Percentiles rank a stretch among this genome's conserved stretches.
Evolutionary conservation across 2,329 filamentous ascomycete species (phyloP).

Genomic region (Exophiala calicioides): DNA sequence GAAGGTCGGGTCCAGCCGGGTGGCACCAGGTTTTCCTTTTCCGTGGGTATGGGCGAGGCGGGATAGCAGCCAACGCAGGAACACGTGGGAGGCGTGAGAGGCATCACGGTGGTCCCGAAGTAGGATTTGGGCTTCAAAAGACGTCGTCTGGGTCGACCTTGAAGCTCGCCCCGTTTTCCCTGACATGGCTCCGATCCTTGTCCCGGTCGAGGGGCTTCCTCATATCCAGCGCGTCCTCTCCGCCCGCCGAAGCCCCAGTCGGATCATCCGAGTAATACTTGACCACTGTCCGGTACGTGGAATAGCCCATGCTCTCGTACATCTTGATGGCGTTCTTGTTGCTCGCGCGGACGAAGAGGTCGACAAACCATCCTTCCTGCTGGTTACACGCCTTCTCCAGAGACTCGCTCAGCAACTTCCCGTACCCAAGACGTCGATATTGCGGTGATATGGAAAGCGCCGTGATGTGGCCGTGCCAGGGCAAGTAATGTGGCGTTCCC

Average conservation of each 20-base stretch:
- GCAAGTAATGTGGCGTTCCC: conserved; percentile 81
- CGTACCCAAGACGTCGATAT: conserved; percentile 82
- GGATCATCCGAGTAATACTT: conserved; percentile 91
- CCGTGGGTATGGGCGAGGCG: too few species aligned
- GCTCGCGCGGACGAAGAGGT: conserved; percentile 86
- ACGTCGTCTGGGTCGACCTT: conserved; percentile 82
- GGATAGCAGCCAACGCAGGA: too few species aligned
- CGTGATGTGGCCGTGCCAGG: conserved; percentile 98
- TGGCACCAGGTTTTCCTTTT: too few species aligned
- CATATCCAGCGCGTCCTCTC: conserved; percentile 96
- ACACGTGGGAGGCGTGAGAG: too few species aligned
- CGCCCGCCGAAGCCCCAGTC: conserved; percentile 55
- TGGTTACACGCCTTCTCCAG: conserved; percentile 81
- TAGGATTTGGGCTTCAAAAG: too few species aligned
- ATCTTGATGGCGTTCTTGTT: conserved; percentile 85
- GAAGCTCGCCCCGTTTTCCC: conserved; percentile 76
- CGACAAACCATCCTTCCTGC: conserved; percentile 89
- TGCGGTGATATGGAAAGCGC: conserved; percentile 88
- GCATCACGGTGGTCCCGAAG: too few species aligned
- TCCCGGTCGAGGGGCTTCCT: conserved; percentile 86
- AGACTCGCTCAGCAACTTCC: conserved; percentile 76
- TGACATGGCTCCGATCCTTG: conserved; percentile 70
- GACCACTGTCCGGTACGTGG: conserved; percentile 81
- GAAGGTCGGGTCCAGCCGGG: too few species aligned
- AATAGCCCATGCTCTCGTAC: conserved; percentile 90